These are phyloP conservation scores for Amphichorda felina DNA, from an alignment of 2,329 filamentous ascomycete genomes.

Conservation along the genomic window DNA sequence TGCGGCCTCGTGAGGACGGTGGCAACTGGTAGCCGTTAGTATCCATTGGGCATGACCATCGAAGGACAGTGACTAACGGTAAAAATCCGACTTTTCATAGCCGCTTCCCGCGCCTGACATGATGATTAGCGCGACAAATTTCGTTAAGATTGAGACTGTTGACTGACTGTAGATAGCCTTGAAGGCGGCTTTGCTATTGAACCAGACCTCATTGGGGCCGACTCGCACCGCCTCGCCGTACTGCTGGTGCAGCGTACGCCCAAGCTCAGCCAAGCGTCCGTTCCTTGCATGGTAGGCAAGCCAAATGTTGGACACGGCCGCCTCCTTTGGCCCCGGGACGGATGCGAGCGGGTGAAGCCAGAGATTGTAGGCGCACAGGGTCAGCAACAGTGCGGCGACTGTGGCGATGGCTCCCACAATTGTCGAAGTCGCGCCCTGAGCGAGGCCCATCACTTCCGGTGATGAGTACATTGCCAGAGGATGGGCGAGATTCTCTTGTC, in stretches of 20 bases:
- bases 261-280: slow-evolving; percentile 28
- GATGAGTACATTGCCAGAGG: too few species aligned
- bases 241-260: slow-evolving; percentile 26
- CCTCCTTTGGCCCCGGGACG: slow-evolving; percentile 33
- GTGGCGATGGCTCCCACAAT: too few species aligned
- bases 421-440: too few species aligned
- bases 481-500: too few species aligned
- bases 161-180: slow-evolving; percentile 32
- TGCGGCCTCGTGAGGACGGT: slow-evolving; percentile 30
- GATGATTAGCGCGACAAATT: not conserved
- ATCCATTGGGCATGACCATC: not conserved
- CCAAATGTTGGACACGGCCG: slow-evolving; percentile 35
- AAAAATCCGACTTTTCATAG: slow-evolving; percentile 40
- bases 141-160: not conserved
- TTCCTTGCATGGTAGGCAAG: slow-evolving; percentile 31
- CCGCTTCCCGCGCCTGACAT: slow-evolving; percentile 29
- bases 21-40: slow-evolving; percentile 20
- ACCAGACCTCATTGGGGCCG: slow-evolving; percentile 41
- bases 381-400: not conserved
- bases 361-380: slow-evolving; percentile 21
- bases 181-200: slow-evolving; percentile 34
- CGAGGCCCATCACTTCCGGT: too few species aligned
- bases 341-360: slow-evolving; percentile 29
- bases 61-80: slow-evolving; percentile 22
- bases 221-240: slow-evolving; percentile 42